Evolutionary conservation across 495 filamentous ascomycete species (phyloP).

Genomic region (Aspergillus incahuasiensis): DNA sequence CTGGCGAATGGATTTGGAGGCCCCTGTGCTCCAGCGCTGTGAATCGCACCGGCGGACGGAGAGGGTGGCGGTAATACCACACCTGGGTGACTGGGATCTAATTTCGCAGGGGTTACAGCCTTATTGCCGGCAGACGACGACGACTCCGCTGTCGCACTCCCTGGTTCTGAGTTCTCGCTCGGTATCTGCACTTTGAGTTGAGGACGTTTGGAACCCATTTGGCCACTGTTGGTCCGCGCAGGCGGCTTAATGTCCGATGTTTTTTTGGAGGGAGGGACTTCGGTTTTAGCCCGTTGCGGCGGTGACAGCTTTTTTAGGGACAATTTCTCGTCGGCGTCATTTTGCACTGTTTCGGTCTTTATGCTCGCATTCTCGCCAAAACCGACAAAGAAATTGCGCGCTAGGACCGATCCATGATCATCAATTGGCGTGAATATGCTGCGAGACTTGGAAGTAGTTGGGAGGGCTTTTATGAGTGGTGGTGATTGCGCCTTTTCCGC

Average conservation of each 20-base stretch:
- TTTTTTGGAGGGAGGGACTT: conserved; percentile 41
- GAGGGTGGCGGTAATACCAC: conserved; percentile 91
- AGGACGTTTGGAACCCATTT: conserved; percentile 63
- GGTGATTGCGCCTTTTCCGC: conserved; percentile 46
- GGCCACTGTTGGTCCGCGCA: conserved; percentile 65
- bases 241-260: conserved; percentile 65
- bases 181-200: conserved; percentile 92
- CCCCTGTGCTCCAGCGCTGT: conserved; percentile 87
- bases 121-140: conserved; percentile 65
- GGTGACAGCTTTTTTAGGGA: conserved; percentile 32
- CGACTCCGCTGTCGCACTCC: conserved; percentile 68
- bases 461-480: conserved; percentile 62
- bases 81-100: conserved; percentile 57
- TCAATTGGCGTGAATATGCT: conserved; percentile 98
- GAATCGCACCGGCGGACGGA: conserved; percentile 74
- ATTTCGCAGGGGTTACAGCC: conserved; percentile 44
- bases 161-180: conserved; percentile 79
- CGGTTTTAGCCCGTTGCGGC: conserved; percentile 47
- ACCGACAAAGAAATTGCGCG: conserved; percentile 65
- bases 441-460: conserved; percentile 78
- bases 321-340: conserved; percentile 43
- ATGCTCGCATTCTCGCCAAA: conserved; percentile 36
- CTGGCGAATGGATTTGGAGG: conserved; percentile 95
- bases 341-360: conserved; percentile 40
- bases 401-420: conserved; percentile 81